These are phyloP conservation scores for Cystobasidiaceae sp. DNA, from an alignment of 1,284 basidiomycete genomes.

Conservation along the genomic window DNA sequence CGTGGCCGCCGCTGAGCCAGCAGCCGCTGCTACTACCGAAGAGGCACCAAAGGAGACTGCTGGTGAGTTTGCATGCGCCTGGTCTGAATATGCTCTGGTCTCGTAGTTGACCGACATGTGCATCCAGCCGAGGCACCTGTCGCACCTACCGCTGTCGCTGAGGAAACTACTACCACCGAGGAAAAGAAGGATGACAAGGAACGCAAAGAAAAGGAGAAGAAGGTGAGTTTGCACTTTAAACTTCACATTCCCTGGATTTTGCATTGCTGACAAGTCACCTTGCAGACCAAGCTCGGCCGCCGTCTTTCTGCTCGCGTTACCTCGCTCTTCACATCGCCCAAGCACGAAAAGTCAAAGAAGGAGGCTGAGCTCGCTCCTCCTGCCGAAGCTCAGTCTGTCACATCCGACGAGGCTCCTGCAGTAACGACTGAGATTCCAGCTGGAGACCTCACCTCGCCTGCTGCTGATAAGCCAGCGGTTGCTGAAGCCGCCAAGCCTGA, in stretches of 20 bases:
- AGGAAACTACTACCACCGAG: conserved; percentile 10
- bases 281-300: conserved; percentile 35
- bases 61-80: not conserved
- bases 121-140: not conserved
- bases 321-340: conserved; percentile 31
- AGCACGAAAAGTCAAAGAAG: conserved; percentile 36
- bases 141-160: not conserved
- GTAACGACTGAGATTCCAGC: conserved; percentile 34
- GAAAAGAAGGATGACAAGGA: conserved; percentile 34
- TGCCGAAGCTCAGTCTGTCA: not conserved
- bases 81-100: not conserved
- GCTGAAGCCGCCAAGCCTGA: not conserved
- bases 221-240: conserved; percentile 1
- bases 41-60: conserved; percentile 8
- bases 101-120: not conserved
- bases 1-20: conserved; percentile 11
- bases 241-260: not conserved
- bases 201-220: conserved; percentile 28
- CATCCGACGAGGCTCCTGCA: conserved; percentile 29
- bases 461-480: conserved; percentile 7
- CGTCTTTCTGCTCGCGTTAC: conserved; percentile 37
- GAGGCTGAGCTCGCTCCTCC: not conserved
- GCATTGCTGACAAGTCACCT: not conserved
- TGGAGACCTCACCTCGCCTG: conserved; percentile 11
- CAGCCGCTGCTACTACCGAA: not conserved